Base-by-base conservation (phyloP, 1,139 yeast species). In the Blastobotrys buckinghamii region DNA sequence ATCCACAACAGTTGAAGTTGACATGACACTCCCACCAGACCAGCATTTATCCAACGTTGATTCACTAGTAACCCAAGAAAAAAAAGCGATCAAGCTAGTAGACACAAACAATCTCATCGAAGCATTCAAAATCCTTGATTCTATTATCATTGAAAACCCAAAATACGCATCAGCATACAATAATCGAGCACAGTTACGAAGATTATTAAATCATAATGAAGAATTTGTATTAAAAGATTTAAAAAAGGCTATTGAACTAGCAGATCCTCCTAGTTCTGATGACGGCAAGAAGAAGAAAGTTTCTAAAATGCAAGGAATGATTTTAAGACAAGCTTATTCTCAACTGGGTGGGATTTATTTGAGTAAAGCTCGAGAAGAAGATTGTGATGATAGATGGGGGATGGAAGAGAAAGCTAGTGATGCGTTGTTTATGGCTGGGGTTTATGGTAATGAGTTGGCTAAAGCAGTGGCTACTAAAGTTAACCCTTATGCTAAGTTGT, bases 401-500 rank as follows among this genome's bases (percentile, higher is more conserved):
- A 43, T 57, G 30, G 64, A 64, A 40, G 59, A 58, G 45, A 54
- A 50, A 42, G 67, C 69, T 6, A 60, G 66, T 46, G 53, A 55
- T 20, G 52, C 58, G 50, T 51, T 66, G 42, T 54, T 48, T 27
- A 47, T 49, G 24, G 65, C 67, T 0, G 64, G 67, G 15, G 49
- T 53, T 20, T 63, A 59, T 33, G 69, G 69, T 19, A 64, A 63
- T 50, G 59, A 56, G 32, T 43, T 61, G 6, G 64, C 66, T 1
- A 49, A 49, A 2, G 53, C 58, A 7, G 51, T 63, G 19, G 60
- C 69, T 2, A 57, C 56, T 16, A 52, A 53, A 39, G 56, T 61
- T 19, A 66, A 66, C 44, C 69, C 69, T 20, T 65, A 62, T 48
- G 68, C 70, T 9, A 60, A 64, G 45, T 53, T 65, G 26, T 65